Base-by-base conservation (phyloP, 108 stramenopile genomes). In the Nitzschia sp. region DNA sequence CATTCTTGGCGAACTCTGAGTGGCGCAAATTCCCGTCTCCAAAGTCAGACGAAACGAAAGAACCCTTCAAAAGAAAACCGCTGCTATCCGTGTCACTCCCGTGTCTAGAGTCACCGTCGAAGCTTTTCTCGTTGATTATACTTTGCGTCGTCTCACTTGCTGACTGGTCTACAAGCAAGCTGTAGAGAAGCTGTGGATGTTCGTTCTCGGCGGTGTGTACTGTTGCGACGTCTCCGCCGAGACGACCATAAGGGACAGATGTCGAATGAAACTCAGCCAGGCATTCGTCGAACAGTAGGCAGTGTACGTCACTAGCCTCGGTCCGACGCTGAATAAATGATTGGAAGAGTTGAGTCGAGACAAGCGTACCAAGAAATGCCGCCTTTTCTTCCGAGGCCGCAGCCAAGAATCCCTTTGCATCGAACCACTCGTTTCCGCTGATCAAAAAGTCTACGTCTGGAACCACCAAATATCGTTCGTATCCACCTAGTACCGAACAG, bases 391-490 rank as follows among this genome's bases (percentile, higher is more conserved):
- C 76, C 4, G 86, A 71, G 6, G 77, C 85, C 11, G 85, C 68
- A 27, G 85, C 76, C 16, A 94, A 63, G 61, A 91, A 94, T 28
- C 82, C 83, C 52, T 90, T 79, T 15, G 90, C 61, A 76, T 94
- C 87, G 66, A 94, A 94, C 93, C 93, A 94, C 26, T 94, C 93
- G 66, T 90, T 80, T 22, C 93, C 87, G 54, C 85, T 87, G 9
- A 86, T 81, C 52, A 89, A 45, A 67, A 88, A 94, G 69, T 94
- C 87, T 19, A 84, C 86, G 65, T 94, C 93, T n/a, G 93, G 93
- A 15, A 89, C 89, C 25, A 94, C 83, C 17, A 94, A 66, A 58
- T 69, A 94, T 16, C 88, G 75, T 71, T 94, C 93, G 61, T 94
- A 94, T 23, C 90, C 92, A 64, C 80, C 85, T 4, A 94, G 73